These are phyloP conservation scores for Mimosa pudica DNA, from an alignment of 306 rosid species.

Conservation along the genomic window DNA sequence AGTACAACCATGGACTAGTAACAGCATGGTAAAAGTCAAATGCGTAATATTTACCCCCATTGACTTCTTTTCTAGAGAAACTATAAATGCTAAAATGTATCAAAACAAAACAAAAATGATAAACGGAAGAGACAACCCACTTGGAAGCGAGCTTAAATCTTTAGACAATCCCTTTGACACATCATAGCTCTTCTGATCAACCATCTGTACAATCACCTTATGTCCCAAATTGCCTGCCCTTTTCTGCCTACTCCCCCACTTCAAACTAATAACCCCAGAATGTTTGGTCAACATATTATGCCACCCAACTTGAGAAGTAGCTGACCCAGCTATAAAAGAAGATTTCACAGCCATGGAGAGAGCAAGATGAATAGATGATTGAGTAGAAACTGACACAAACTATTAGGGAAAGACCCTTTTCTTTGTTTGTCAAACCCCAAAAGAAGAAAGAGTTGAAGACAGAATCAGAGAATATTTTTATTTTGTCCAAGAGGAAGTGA, in stretches of 20 bases:
- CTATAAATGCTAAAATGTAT: not conserved
- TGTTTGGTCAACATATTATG: constrained; percentile 24
- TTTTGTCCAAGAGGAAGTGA: too few species aligned
- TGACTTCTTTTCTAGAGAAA: not conserved
- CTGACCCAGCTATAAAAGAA: constrained; percentile 24
- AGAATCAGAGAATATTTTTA: not conserved
- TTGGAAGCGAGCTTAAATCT: constrained; percentile 52
- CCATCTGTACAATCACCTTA: constrained; percentile 37
- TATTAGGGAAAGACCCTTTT: not conserved
- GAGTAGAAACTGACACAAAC: not conserved
- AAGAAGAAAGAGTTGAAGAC: not conserved
- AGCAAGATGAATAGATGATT: not conserved
- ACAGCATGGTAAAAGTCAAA: constrained; percentile 25
- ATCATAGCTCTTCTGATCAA: constrained; percentile 41
- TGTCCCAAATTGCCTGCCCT: constrained; percentile 31
- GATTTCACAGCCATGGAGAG: constrained; percentile 38
- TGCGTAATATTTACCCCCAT: constrained; percentile 8
- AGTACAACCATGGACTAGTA: constrained; percentile 18
- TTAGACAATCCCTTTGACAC: constrained; percentile 41
- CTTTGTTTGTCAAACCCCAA: not conserved
- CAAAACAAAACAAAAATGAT: constrained; percentile 22
- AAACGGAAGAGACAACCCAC: constrained; percentile 35
- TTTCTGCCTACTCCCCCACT: constrained; percentile 30
- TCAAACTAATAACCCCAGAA: constrained; percentile 17
- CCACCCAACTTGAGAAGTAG: constrained; percentile 37